Conservation (phyloP, 805 yeast species). For the Saturnispora halmiae region DNA sequence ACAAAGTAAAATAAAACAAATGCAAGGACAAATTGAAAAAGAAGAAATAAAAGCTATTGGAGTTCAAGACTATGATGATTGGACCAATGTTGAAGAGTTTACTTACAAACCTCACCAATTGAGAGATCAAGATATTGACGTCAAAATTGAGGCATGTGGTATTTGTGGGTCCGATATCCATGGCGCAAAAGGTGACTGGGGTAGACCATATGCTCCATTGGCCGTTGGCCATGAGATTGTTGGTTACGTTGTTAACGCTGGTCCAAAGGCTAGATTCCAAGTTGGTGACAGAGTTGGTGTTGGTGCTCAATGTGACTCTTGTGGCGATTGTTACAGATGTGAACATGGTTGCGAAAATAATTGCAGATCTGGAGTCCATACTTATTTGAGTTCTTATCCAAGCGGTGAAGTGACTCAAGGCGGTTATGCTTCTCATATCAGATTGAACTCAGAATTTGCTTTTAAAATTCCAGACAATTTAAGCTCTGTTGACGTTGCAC, state of each 20-base stretch:
- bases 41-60: slow-evolving; percentile 17
- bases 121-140: slow-evolving; percentile 28
- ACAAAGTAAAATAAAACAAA: too few relatives aligned
- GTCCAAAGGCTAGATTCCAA: slow-evolving; percentile 28
- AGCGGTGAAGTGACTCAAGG: slow-evolving; percentile 40
- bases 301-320: slow-evolving; percentile 37
- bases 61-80: slow-evolving; percentile 14
- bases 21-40: too few relatives aligned
- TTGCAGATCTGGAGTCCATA: slow-evolving; percentile 41
- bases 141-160: slow-evolving; percentile 40
- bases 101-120: slow-evolving; percentile 16
- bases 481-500: slow-evolving; percentile 38
- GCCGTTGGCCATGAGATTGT: slow-evolving; percentile 41
- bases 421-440: slow-evolving; percentile 42
- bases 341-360: slow-evolving; percentile 32
- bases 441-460: slow-evolving; percentile 36
- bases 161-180: slow-evolving; percentile 46
- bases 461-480: slow-evolving; percentile 41
- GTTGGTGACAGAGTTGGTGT: slow-evolving; percentile 45
- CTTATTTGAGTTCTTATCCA: slow-evolving; percentile 41
- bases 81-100: slow-evolving; percentile 16
- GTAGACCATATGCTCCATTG: slow-evolving; percentile 14
- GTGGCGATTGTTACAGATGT: slow-evolving; percentile 35
- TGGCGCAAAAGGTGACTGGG: slow-evolving; percentile 29
- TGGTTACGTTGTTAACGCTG: slow-evolving; percentile 34